Base-by-base conservation (phyloP, 2,329 filamentous ascomycete genomes). In the Colletotrichum spinosum region DNA sequence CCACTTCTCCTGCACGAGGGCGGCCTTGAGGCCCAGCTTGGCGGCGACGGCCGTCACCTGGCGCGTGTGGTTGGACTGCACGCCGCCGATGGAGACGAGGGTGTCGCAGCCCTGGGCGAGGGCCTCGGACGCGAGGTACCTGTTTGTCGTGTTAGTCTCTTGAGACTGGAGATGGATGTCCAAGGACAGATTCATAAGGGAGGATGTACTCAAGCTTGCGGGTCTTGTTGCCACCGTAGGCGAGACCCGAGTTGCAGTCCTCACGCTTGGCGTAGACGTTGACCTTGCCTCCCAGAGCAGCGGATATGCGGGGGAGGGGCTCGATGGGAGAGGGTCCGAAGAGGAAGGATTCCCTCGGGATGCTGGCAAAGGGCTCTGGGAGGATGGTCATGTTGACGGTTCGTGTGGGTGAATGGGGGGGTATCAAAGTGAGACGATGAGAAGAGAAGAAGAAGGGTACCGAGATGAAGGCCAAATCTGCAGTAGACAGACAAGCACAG, bases 271-370 rank as follows among this genome's bases (percentile, higher is more conserved):
- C 90, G 73, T 88, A 92, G 68, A 92, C 84, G 17, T 83, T 80
- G 45, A 90, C 86, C 70, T 83, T 84, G 37, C 84, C 83, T 53
- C 86, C 84, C 6, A 92, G 83, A 33, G 86, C 86, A 57, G 82
- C 75, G 38, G 87, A 88, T 72, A 92, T 90, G 67, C 88, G 84
- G 59, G 88, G 86, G 41, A 93, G 84, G 55, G 82, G 76, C 73
- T 92, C 88, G 71, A 92, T 90, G 37, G 89, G 90, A 0, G 90
- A 91, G 13, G 89, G 86, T 1, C 88, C 88, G 58, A 92, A 90
- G 66, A 90, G 86, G 70, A 92, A 84, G 9, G 80, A 75, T 69
- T 86, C 79, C 65, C 86, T 83, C 11, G 88, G 87, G 71, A 92
- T 91, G 72, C 83, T 83, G 58, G 86, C 84, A 71, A 91, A 90